Evolutionary conservation across 345 rosid species (phyloP).

Genomic region (Raphanus raphanistrum): DNA sequence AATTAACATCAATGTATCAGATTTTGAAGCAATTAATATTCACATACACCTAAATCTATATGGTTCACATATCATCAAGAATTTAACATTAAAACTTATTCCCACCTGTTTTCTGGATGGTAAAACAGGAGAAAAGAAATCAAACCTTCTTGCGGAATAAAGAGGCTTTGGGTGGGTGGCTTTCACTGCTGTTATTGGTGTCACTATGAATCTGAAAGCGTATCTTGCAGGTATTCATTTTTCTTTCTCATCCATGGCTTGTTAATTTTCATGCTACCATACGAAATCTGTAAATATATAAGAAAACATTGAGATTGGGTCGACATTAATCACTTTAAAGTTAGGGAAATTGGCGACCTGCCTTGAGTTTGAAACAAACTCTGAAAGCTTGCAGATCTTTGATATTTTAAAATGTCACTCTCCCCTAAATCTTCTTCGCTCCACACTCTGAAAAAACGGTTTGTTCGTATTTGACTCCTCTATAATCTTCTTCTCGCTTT

Average conservation of each 20-base stretch:
- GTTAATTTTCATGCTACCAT: neutral
- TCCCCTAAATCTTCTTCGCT: neutral
- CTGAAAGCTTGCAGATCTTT: neutral
- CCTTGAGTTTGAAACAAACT: neutral
- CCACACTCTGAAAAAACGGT: neutral
- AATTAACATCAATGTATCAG: neutral
- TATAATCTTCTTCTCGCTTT: neutral
- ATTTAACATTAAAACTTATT: no score
- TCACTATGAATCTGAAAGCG: neutral
- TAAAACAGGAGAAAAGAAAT: no score
- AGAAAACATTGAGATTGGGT: neutral
- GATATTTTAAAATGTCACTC: neutral
- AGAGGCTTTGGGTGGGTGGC: no score
- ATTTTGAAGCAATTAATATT: neutral
- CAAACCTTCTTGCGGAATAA: no score
- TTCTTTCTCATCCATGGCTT: neutral
- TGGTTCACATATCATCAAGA: neutral
- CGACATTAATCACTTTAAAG: neutral
- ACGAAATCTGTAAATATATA: neutral
- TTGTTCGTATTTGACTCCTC: neutral
- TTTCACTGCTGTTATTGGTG: no score
- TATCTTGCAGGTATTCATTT: neutral
- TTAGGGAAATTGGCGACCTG: no score
- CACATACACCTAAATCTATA: neutral
- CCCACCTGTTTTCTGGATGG: no score